Conservation (phyloP, 2,329 filamentous ascomycete species). For the Sordariomycetes sp. region DNA sequence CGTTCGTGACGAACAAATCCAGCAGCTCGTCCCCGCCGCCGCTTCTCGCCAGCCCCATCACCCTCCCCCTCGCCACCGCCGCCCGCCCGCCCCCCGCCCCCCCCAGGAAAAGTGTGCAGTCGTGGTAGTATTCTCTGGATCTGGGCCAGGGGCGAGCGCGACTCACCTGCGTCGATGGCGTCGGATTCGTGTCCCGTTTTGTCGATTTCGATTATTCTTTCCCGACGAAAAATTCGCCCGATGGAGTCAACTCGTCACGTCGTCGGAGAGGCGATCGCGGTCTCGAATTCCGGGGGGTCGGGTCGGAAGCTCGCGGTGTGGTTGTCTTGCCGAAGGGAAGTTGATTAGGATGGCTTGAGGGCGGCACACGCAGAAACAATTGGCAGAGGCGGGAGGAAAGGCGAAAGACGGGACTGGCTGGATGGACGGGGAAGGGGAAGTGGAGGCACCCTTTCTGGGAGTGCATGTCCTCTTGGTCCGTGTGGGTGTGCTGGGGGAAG, state of each 20-base stretch:
- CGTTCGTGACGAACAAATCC: no score
- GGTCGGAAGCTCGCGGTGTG: not conserved
- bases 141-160: conserved; percentile 2
- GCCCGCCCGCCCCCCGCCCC: no score
- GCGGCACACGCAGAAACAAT: not conserved
- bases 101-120: no score
- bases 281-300: not conserved
- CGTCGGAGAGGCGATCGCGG: not conserved
- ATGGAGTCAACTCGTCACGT: not conserved
- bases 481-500: not conserved
- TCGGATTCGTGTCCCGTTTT: not conserved
- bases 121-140: not conserved
- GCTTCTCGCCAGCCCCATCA: no score
- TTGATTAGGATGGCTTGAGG: not conserved
- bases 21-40: no score
- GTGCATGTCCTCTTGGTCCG: not conserved
- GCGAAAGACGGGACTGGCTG: not conserved
- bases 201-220: not conserved
- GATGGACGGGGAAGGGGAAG: not conserved
- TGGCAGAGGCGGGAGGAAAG: not conserved
- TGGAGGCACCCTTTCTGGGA: not conserved
- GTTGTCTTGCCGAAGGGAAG: not conserved
- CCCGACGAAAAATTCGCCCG: not conserved
- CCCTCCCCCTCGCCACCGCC: no score
- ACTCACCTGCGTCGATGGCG: conserved; percentile 3